These are phyloP conservation scores for Apiotrichum montevideense DNA, from an alignment of 1,284 basidiomycete species.

Conservation along the genomic window DNA sequence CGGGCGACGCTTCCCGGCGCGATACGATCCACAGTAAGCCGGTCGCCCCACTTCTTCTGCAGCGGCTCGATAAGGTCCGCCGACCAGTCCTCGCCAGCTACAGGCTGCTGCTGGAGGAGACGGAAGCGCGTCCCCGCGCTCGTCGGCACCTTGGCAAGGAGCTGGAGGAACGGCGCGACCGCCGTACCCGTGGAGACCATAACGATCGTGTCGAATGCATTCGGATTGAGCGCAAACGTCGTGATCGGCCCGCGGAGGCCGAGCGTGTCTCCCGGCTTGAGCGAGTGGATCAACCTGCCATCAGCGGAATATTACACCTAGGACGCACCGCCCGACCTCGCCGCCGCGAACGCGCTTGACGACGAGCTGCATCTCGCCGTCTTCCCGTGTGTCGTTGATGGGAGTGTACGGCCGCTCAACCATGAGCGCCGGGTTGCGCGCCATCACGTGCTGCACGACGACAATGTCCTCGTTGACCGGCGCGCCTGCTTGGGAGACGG, in stretches of 20 bases:
- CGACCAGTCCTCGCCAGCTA: slow-evolving; percentile 9
- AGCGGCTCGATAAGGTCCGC: slow-evolving; percentile 16
- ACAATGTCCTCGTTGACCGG: slow-evolving; percentile 16
- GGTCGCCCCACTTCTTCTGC: slow-evolving; percentile 20
- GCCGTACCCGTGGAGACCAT: slow-evolving; percentile 47
- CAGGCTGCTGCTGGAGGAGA: slow-evolving; percentile 29
- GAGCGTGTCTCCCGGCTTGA: slow-evolving; percentile 29
- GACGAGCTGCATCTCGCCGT: slow-evolving; percentile 34
- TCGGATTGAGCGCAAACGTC: slow-evolving; percentile 33
- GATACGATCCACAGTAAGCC: slow-evolving; percentile 17
- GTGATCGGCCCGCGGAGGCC: slow-evolving; percentile 43
- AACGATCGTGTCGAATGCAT: slow-evolving; percentile 34
- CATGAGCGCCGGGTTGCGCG: slow-evolving; percentile 41
- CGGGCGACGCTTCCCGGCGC: slow-evolving; percentile 2
- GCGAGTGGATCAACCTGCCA: slow-evolving; percentile 33
- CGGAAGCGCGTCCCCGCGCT: slow-evolving; percentile 7
- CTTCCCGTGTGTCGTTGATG: slow-evolving; percentile 33
- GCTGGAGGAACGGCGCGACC: slow-evolving; percentile 45
- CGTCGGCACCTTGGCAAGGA: slow-evolving; percentile 32
- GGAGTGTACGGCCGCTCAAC: slow-evolving; percentile 46
- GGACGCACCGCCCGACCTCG: slow-evolving; percentile 41
- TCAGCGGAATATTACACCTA: too few species aligned
- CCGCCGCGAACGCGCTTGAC: slow-evolving; percentile 44
- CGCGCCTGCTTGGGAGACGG: slow-evolving; percentile 13
- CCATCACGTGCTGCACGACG: slow-evolving; percentile 42